Evolutionary conservation across 75 land plant genomes (phyloP), one percentile per base, ranked within the genome.

Genomic region (Picea glauca): DNA sequence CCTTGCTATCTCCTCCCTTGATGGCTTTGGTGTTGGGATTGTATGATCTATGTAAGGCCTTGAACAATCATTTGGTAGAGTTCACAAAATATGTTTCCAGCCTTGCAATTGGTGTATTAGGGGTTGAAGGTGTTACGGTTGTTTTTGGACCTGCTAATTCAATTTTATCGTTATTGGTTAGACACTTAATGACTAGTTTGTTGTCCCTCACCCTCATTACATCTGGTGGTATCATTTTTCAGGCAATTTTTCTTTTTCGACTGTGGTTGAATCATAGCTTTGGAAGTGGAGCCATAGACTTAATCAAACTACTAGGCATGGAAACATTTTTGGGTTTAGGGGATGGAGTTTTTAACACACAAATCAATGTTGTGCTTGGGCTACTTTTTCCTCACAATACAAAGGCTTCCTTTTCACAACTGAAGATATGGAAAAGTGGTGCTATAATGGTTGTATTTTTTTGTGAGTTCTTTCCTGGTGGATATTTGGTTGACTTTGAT

Each of bases 301-400:
- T 4, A 12, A 3, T 91, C 38, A 81, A 82, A 23, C 84, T 90
- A 40, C 77, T 88, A 46, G 80, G 91, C 17, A 87, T 91, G 79
- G 95, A 90, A 58, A 89, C 79, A 54, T 56, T 87, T 62, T 88
- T 88, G 93, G 98, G 98, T 33, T 65, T 91, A 32, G 98, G 96
- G 50, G 96, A 93, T 85, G 98, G 92, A 58, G 85, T 91, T 21
- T 80, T 91, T 72, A 95, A 88, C 32, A 95, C 95, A 64, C 98
- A 95, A 76, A 80, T 91, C 18, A 93, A 85, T 87, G 95, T 95
- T 66, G 68, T 90, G 76, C 78, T 95, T 62, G 98, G 93, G 20
- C 82, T 93, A 75, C 89, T 95, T 1, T 95, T 90, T 82, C 90
- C 88, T 70, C 81, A 90, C 74, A 92, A 95, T 59, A 88, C 84